Base-by-base conservation (phyloP, 1,284 basidiomycete genomes). In the Puccinia triticina region DNA sequence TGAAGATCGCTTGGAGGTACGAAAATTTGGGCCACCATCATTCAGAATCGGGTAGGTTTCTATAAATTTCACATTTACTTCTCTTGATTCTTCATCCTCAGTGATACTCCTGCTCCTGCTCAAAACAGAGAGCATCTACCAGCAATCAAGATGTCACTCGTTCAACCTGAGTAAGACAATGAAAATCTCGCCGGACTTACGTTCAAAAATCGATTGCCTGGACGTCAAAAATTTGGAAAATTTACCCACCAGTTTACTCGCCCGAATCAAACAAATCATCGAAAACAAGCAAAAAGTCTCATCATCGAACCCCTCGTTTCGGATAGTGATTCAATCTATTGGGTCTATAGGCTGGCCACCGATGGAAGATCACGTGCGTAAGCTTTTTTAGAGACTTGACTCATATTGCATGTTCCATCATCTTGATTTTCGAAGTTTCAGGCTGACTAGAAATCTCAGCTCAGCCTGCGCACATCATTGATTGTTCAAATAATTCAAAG, bases 1-100 rank as follows among this genome's bases (percentile, higher is more conserved):
- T 80, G 77, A 81, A 81, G 55, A 81, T 81, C 32, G 79, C 79
- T 11, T 81, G 79, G 79, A 16, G 79, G 37, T 81, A 81, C 57
- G 79, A 81, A 81, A 55, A 71, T 74, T 46, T 80, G 11, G 77
- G 77, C 4, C 64, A 80, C 26, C 77, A 80, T 34, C 66, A 72
- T 69, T 66, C 77, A 26, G 48, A 80, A 57, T 32, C 77, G 34
- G 77, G 77, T 72, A 43, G 55, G 66, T 37, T 29, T 46, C 14
- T 78, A n/a, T 40, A 34, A 57, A 16, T 53, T 2, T 34, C 11
- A 59, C 32, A n/a, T 32, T 48, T 21, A 55, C 18, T 77, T 14
- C 8, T 21, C 67, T 59, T 46, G 16, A 72, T 75, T 4, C 57
- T 37, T 21, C 29, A 50, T 53, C 29, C 8, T 55, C 16, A 43